Evolutionary conservation across 768 basidiomycete genomes (phyloP), one percentile per base, ranked within the genome.

Genomic region (Mycena epipterygia): DNA sequence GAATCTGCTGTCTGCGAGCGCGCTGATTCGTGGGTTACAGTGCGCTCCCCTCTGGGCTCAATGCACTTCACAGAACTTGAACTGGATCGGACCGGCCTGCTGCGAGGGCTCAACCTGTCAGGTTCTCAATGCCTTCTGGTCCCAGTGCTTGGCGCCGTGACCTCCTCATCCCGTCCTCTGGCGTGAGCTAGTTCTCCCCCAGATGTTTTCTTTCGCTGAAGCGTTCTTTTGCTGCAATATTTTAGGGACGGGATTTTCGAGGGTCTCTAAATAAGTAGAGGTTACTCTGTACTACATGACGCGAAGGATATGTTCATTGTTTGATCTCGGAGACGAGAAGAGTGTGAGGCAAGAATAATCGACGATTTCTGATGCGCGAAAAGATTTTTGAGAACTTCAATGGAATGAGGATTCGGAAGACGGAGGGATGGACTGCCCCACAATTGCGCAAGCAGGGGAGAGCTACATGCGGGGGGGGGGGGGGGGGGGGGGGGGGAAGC

Each of bases 71-170:
- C 2, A 21, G 5, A 62, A 51, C 25, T 8, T 21, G 3, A 51
- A 29, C 39, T 64, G 62, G 62, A 5, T 30, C 8, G 62, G 27
- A 1, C 62, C 62, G 1, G 37, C 17, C 5, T 64, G 52, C 42
- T 64, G 63, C 52, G 52, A 64, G 14, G 63, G 63, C 19, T 14
- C 41, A 3, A 17, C 35, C 41, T 64, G 63, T 32, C 16, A 5
- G 7, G 52, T 41, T 1, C 30, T 33, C 63, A 64, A 64, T 35
- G 17, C 19, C 41, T 64, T 64, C 23, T 64, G 63, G 63, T 53
- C 63, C 1, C 63, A 64, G 41, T 64, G 63, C 63, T 55, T 64
- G 63, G 29, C 41, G 37, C 49, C 60, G 23, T 46, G 6, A n/a
- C 44, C 21, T 46, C 23, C 21, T 23, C n/a, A 23, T 46, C 23